Base-by-base conservation (phyloP, 208 protist species). In the Trypanosoma caninum region DNA sequence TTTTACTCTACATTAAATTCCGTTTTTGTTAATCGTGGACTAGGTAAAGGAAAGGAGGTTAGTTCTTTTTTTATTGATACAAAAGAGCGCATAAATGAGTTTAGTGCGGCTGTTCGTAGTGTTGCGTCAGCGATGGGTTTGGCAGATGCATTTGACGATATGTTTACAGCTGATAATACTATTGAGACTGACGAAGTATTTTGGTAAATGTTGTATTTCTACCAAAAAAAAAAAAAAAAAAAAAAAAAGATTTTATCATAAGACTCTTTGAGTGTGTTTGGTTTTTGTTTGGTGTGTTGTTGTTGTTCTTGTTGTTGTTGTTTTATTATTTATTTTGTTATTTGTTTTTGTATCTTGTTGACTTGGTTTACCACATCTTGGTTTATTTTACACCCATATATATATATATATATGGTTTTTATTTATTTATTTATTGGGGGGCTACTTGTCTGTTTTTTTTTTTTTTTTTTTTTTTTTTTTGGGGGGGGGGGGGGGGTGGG, bases 41-140 rank as follows among this genome's bases (percentile, higher is more conserved):
- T 7, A 34, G 18, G 23, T 44, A 14, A 4, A n/a, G 34, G 20
- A 11, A 31, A 27, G 33, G 30, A 56, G 23, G 53, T 2, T 14
- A 10, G 22, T 44, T 44, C 11, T 2, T 10, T 41, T 20, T 18
- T n/a, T n/a, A 18, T 58, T 30, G 28, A 53, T 30, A 62, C 20
- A 1, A 56, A 53, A 35, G 7, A 42, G 7, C 30, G 38, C 7
- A 51, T 52, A n/a, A 37, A 5, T 0, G 64, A 57, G 16, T 84
- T 84, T 41, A 58, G 54, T 18, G 13, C 44, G 7, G 66, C 76
- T 0, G 72, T 91, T 68, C 60, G 59, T 11, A 59, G 65, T 10
- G 81, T 80, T 20, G 71, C 72, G 54, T 56, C 66, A 9, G 55
- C 53, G 11, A 88, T 88, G 81, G 78, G 78, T 0, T 16, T 88